Base-by-base conservation (phyloP, 371 early-diverging fungal species). In the Syncephalastrum monosporum region DNA sequence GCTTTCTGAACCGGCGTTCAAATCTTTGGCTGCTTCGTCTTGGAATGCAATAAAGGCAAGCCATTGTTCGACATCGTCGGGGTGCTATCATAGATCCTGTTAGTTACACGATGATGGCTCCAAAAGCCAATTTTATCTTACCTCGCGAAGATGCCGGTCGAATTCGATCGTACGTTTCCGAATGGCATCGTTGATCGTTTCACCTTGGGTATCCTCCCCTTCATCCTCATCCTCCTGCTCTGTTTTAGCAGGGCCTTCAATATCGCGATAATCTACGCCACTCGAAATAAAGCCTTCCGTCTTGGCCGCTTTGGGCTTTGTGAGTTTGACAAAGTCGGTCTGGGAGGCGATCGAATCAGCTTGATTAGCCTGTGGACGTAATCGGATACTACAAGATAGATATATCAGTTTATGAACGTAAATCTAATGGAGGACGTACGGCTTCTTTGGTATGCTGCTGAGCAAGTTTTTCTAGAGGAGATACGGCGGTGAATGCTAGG, bases 1-100 rank as follows among this genome's bases (percentile, higher is more conserved):
- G 10, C 59, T 52, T 16, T 60, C 45, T 27, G 29, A 24, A 10
- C 63, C 66, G 0, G 63, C 55, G 25, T 71, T 61, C 5, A 73
- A 23, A 25, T 71, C 59, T 12, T 59, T 43, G 21, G 65, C 64
- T 33, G 78, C 61, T 50, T 80, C 79, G 53, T 91, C 90, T 63
- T 91, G 91, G 25, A 90, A 81, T 1, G 63, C 71, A 55, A 90
- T 81, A 52, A 86, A 88, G 7, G 83, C 84, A 1, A 91, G 59
- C 93, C 93, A 93, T 14, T 77, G 60, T 5, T 68, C 52, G 5
- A 83, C 67, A 62, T 92, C 75, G 7, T 83, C 64, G 0, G 87
- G 86, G 25, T 86, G 66, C 83, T 87, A 56, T 41, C 14, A 45
- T 13, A 46, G 42, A 17, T 27, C 4, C 41, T 10, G 55, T 68